Conservation (phyloP, 495 filamentous ascomycete genomes). For the Annulohypoxylon moriforme region DNA sequence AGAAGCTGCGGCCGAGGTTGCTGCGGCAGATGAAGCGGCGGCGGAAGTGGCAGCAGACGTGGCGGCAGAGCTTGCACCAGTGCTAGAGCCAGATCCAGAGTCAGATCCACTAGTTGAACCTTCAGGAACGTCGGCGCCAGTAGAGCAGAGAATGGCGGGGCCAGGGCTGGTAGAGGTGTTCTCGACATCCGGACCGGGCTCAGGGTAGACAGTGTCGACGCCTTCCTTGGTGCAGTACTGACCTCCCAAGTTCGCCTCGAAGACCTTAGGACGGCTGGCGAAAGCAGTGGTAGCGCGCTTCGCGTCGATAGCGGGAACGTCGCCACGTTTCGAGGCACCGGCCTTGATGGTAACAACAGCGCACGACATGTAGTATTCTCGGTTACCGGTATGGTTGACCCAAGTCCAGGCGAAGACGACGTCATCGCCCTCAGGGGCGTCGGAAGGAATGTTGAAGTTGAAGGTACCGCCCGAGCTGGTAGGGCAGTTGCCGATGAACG, state of each 20-base stretch:
- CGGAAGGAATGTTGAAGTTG: slow-evolving; percentile 71
- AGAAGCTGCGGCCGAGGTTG: slow-evolving; percentile 8
- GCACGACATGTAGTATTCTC: slow-evolving; percentile 78
- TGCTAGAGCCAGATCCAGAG: slow-evolving; percentile 34
- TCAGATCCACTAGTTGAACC: slow-evolving; percentile 23
- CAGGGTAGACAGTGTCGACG: slow-evolving; percentile 72
- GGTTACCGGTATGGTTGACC: slow-evolving; percentile 74
- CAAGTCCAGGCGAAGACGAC: slow-evolving; percentile 75
- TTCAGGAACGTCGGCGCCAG: slow-evolving; percentile 49
- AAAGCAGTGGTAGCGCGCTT: slow-evolving; percentile 57
- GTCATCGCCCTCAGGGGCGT: slow-evolving; percentile 65
- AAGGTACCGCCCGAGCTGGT: slow-evolving; percentile 56
- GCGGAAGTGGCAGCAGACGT: slow-evolving; percentile 6
- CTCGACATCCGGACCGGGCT: slow-evolving; percentile 74
- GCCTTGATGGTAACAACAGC: slow-evolving; percentile 66
- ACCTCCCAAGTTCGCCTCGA: slow-evolving; percentile 68
- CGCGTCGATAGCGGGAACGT: slow-evolving; percentile 6
- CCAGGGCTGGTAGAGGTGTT: slow-evolving; percentile 46
- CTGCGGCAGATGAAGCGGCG: slow-evolving; percentile 21
- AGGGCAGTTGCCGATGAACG: slow-evolving; percentile 72
- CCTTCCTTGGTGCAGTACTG: slow-evolving; percentile 65
- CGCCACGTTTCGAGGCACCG: slow-evolving; percentile 49
- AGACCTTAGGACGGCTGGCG: slow-evolving; percentile 64
- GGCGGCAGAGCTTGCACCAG: slow-evolving; percentile 38
- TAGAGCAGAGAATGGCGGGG: slow-evolving; percentile 47